Evolutionary conservation across 305 asterid species (phyloP), one percentile per base, ranked within the genome.

Genomic region (Fraxinus nigra): DNA sequence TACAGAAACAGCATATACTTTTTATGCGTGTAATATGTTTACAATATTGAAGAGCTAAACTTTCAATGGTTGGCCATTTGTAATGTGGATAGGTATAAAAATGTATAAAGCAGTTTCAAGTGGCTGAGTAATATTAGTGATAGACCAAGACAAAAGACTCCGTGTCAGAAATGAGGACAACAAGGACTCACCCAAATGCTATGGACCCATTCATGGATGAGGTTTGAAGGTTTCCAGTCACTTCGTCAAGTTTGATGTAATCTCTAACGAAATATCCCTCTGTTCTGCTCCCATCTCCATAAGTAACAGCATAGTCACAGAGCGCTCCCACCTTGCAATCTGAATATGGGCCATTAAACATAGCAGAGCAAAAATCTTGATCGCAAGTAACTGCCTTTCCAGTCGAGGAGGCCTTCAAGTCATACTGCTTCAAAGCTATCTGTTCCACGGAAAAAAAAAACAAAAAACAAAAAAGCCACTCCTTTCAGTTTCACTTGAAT

Each of bases 281-380:
- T 18, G 97, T 92, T 77, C 78, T 83, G 89, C 97, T 94, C 51
- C 98, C 98, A 69, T 96, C 99, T 67, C 94, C 97, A 72, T 96
- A 96, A 5, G 91, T 85, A 75, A 93, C 89, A 78, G 93, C 51
- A 84, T 87, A 96, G 59, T 88, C 91, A 69, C 99, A 96, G 85
- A 88, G 84, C 90, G 82, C 84, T 67, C 98, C 98, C 33, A 76
- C 84, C 81, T 85, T 91, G 89, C 99, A 97, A 86, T 89, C 90
- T 0, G 93, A 73, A 85, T 81, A 85, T 73, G 86, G 93, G 81
- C 86, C 80, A 33, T 74, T 85, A 78, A 90, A 88, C 80, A 89
- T 90, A 77, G 87, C 72, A 7, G 83, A 83, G 87, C 99, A 97
- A 89, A 97, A 93, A 48, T 87, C 96, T 76, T 93, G 90, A 82